phyloP scores from a whole-genome alignment of 2,329 filamentous ascomycete genomes.

The Diplodia corticola region DNA sequence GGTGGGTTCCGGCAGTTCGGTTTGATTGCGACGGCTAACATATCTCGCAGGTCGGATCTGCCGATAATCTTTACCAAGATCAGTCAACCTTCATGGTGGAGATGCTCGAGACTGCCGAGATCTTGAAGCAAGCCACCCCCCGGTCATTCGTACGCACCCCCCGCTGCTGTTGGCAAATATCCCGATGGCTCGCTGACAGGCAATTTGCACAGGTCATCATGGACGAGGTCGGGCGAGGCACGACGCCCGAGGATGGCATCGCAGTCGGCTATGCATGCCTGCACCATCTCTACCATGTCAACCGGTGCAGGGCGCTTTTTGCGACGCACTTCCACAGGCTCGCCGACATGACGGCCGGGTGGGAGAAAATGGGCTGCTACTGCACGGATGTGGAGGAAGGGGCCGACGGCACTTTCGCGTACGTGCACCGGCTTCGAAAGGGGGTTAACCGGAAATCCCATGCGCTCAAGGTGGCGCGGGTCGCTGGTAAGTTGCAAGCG shows the following conservation, averaged over 20 bases:
- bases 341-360: slow-evolving; percentile 69
- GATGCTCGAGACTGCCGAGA: slow-evolving; percentile 94
- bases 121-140: slow-evolving; percentile 79
- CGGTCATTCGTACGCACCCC: slow-evolving; percentile 68
- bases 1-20: slow-evolving; percentile 27
- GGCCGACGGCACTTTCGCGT: slow-evolving; percentile 65
- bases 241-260: slow-evolving; percentile 86
- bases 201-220: slow-evolving; percentile 62
- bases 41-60: slow-evolving; percentile 66
- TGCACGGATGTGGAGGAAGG: slow-evolving; percentile 89
- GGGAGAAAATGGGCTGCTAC: slow-evolving; percentile 67
- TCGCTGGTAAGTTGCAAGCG: slow-evolving; percentile 61
- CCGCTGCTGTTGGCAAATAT: not conserved
- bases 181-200: not conserved
- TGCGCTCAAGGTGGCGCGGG: slow-evolving; percentile 86
- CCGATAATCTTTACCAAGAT: slow-evolving; percentile 90
- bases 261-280: slow-evolving; percentile 89
- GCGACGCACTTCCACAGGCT: slow-evolving; percentile 92
- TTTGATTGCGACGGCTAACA: not conserved
- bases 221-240: slow-evolving; percentile 95
- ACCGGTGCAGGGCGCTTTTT: slow-evolving; percentile 79
- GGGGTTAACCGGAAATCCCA: slow-evolving; percentile 87
- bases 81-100: slow-evolving; percentile 99
- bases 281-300: slow-evolving; percentile 76
- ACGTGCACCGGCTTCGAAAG: slow-evolving; percentile 76